A percentile compares a stretch with the other conserved stretches of the same genome.
Conservation (phyloP, 2,329 filamentous ascomycete species). For the Fusarium keratoplasticum region DNA sequence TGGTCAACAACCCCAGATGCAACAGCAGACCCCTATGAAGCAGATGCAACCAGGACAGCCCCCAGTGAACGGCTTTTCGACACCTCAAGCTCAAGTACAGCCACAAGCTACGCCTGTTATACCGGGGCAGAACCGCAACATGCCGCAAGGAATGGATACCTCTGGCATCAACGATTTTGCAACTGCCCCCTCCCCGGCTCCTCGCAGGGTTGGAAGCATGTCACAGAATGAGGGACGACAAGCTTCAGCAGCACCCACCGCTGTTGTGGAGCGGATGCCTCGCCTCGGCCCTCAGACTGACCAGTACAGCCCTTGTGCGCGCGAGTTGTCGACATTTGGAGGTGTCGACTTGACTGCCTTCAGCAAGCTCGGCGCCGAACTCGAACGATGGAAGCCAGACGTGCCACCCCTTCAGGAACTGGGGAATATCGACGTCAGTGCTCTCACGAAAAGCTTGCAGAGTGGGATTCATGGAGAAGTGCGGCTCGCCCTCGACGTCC, state of each 20-base stretch:
- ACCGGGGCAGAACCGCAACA: slow-evolving; percentile 58
- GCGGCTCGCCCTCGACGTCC: slow-evolving; percentile 86
- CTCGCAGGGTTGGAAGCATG: slow-evolving; percentile 55
- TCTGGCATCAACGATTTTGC: slow-evolving; percentile 53
- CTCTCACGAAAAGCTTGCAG: slow-evolving; percentile 88
- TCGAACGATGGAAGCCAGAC: slow-evolving; percentile 77
- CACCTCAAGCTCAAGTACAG: slow-evolving; percentile 46
- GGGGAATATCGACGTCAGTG: slow-evolving; percentile 89
- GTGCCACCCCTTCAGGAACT: slow-evolving; percentile 81
- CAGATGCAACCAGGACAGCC: slow-evolving; percentile 56
- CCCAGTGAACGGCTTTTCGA: slow-evolving; percentile 53
- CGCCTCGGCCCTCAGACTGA: slow-evolving; percentile 60
- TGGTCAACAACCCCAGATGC: slow-evolving; percentile 43
- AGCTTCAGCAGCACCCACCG: slow-evolving; percentile 28
- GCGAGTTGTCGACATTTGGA: slow-evolving; percentile 71
- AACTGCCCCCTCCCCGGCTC: slow-evolving; percentile 58
- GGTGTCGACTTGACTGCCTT: slow-evolving; percentile 77
- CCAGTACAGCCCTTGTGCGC: slow-evolving; percentile 66
- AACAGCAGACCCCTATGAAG: slow-evolving; percentile 54
- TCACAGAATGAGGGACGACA: slow-evolving; percentile 50
- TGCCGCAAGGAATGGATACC: slow-evolving; percentile 63
- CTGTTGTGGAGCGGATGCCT: slow-evolving; percentile 47
- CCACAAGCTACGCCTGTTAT: slow-evolving; percentile 35
- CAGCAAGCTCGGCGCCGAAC: slow-evolving; percentile 72
- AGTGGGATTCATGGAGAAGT: slow-evolving; percentile 91